phyloP scores from a whole-genome alignment of 371 early-diverging fungal species.

The Dichotomocladium elegans region DNA sequence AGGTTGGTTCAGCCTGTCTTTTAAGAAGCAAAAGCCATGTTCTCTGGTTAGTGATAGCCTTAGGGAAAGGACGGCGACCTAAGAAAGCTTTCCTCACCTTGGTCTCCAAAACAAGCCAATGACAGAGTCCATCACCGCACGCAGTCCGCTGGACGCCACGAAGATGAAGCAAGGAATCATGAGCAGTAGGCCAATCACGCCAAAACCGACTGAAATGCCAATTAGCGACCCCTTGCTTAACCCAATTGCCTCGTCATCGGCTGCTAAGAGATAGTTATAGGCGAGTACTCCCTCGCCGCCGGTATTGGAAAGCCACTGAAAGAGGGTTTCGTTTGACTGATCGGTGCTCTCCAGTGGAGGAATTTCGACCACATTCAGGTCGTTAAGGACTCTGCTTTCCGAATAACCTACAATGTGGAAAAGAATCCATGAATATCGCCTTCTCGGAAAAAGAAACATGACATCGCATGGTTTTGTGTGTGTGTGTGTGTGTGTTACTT shows the following conservation, averaged over 20 bases:
- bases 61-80: too few species aligned
- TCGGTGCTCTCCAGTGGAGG: neutral
- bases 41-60: neutral
- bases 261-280: neutral
- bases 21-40: neutral
- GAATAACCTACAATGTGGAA: neutral
- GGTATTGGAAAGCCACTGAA: neutral
- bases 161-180: neutral
- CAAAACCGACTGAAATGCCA: slow-evolving; percentile 3
- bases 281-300: neutral
- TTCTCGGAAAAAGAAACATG: neutral
- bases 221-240: neutral
- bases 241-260: neutral
- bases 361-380: too few species aligned
- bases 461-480: neutral
- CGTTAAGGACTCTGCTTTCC: neutral
- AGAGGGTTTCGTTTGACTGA: neutral
- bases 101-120: too few species aligned
- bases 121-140: neutral
- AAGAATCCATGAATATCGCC: neutral
- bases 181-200: neutral
- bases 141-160: neutral
- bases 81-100: neutral
- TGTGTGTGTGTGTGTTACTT: neutral
- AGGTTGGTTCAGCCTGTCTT: neutral